A percentile compares a stretch with the other conserved stretches of the same genome.
Evolutionary conservation across 129 eudicot genomes (phyloP).

Genomic region (Daucus carota): DH1_v3.0 NC_030386.2:10497001-10497500

Average conservation of each 20-base stretch:
- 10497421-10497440: no score
- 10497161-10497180: no score
- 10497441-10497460: not conserved
- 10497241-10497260: not conserved
- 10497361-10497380: not conserved
- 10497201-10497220: not conserved
- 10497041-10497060: no score
- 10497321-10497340: not conserved
- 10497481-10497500: not conserved
- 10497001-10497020: no score
- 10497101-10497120: no score
- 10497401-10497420: no score
- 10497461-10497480: not conserved
- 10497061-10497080: no score
- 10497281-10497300: not conserved
- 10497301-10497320: not conserved
- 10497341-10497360: not conserved
- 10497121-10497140: no score
- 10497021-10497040: no score
- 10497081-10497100: no score
- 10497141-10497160: no score
- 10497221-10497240: not conserved
- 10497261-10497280: not conserved
- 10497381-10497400: not conserved
- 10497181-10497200: no score